Conservation (phyloP, 495 filamentous ascomycete genomes). For the Podospora fimiseda region DNA sequence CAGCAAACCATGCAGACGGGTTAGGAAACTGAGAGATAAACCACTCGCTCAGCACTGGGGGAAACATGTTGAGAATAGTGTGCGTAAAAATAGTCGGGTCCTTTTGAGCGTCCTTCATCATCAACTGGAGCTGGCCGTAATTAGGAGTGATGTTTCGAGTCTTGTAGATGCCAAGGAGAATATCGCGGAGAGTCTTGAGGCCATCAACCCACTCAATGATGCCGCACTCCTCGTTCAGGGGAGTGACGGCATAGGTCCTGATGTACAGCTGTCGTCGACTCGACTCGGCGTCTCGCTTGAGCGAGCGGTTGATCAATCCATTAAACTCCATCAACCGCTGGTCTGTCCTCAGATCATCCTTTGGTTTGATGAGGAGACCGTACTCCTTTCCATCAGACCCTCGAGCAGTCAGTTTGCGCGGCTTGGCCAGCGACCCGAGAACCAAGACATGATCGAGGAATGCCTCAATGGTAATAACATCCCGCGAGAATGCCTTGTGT, state of each 20-base stretch:
- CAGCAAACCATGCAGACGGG: slow-evolving; percentile 83
- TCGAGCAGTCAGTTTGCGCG: slow-evolving; percentile 79
- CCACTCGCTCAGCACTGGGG: slow-evolving; percentile 84
- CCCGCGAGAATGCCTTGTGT: slow-evolving; percentile 77
- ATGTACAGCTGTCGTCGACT: slow-evolving; percentile 79
- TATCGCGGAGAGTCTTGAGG: slow-evolving; percentile 86
- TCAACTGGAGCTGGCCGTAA: slow-evolving; percentile 38
- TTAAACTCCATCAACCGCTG: slow-evolving; percentile 99
- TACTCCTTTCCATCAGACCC: slow-evolving; percentile 87
- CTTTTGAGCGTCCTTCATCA: slow-evolving; percentile 45
- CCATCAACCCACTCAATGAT: slow-evolving; percentile 99
- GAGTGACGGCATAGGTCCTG: slow-evolving; percentile 93
- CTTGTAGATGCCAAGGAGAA: slow-evolving; percentile 71
- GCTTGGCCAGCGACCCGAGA: slow-evolving; percentile 86
- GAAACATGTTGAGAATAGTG: slow-evolving; percentile 59
- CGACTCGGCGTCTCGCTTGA: slow-evolving; percentile 85
- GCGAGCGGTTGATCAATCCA: slow-evolving; percentile 87
- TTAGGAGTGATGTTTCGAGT: slow-evolving; percentile 55
- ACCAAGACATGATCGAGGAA: slow-evolving; percentile 83
- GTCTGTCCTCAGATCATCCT: slow-evolving; percentile 94
- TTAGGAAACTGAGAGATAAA: slow-evolving; percentile 93
- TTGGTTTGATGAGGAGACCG: slow-evolving; percentile 89
- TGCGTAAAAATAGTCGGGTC: slow-evolving; percentile 63
- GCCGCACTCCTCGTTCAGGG: slow-evolving; percentile 94
- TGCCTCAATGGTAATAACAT: slow-evolving; percentile 46